Evolutionary conservation across 306 rosid genomes (phyloP), one percentile per base, ranked within the genome.

Genomic region (Quercus dentata): DNA sequence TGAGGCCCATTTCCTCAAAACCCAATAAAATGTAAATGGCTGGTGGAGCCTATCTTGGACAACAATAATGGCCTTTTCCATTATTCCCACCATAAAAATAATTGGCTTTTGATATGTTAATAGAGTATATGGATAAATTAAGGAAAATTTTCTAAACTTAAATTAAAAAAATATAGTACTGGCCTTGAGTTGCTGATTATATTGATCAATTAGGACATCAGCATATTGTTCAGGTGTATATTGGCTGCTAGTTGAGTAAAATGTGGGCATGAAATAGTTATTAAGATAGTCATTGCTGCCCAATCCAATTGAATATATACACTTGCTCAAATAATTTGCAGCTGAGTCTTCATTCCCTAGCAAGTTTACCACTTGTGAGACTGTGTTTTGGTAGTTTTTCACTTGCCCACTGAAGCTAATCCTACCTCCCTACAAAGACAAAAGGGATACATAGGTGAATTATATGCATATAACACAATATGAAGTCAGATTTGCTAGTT

Each of bases 201-300:
- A 95, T 30, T 86, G 86, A 77, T 90, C 90, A 51, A 93, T 69
- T 51, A 95, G 98, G 44, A 69, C 85, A 83, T 84, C 33, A 68
- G 99, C 92, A 78, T 87, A 95, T 20, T 93, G 79, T 10, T 89
- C 91, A 6, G 97, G 89, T n/a, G 99, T 88, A 74, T 13, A 95
- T 6, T 79, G 93, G 51, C 71, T 83, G 83, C 98, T 79, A 31
- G 83, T 86, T 35, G 87, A 70, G 87, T 95, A 95, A 56, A 77
- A 62, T 33, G 58, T 78, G 20, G 99, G 99, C 97, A 93, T 91
- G 90, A 95, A 95, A 79, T 95, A 95, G 87, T 95, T 95, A 89
- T 95, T 95, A 5, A 95, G 96, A 82, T 95, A 95, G 83, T 95
- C 99, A 52, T 95, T 95, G 88, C 98, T 95, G 52, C 99, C 99